Conservation (phyloP, 306 rosid genomes). For the Rosa persica region DNA sequence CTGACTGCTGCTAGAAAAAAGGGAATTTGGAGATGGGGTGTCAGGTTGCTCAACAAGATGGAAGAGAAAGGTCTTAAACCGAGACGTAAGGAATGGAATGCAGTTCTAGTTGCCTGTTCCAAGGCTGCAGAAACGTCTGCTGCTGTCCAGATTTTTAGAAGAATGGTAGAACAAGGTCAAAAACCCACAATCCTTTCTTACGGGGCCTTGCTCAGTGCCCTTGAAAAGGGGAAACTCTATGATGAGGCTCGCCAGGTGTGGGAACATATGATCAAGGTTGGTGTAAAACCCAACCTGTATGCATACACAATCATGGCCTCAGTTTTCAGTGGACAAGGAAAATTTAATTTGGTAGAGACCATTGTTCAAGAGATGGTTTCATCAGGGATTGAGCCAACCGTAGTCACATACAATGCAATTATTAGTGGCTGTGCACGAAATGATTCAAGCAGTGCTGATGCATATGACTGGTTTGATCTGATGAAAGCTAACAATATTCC, state of each 20-base stretch:
- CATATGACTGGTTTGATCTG: slow-evolving; percentile 92
- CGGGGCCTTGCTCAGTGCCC: slow-evolving; percentile 90
- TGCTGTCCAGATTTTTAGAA: slow-evolving; percentile 71
- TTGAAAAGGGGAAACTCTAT: slow-evolving; percentile 89
- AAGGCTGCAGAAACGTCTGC: slow-evolving; percentile 85
- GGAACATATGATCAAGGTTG: slow-evolving; percentile 87
- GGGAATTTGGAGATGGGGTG: slow-evolving; percentile 95
- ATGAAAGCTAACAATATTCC: slow-evolving; percentile 71
- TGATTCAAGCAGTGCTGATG: slow-evolving; percentile 55
- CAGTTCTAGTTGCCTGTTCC: slow-evolving; percentile 92
- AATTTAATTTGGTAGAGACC: slow-evolving; percentile 69
- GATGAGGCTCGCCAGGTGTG: slow-evolving; percentile 81
- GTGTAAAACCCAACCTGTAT: slow-evolving; percentile 72
- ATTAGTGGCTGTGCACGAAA: slow-evolving; percentile 73
- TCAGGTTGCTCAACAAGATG: slow-evolving; percentile 91
- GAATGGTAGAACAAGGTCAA: slow-evolving; percentile 95
- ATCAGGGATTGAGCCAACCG: slow-evolving; percentile 64
- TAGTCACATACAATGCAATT: slow-evolving; percentile 84
- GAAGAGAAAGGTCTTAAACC: slow-evolving; percentile 93
- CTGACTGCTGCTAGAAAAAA: slow-evolving; percentile 70
- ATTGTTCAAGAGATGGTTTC: slow-evolving; percentile 67
- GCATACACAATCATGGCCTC: slow-evolving; percentile 93
- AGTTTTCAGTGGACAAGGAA: slow-evolving; percentile 75
- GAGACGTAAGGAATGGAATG: slow-evolving; percentile 82
- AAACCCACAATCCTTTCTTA: slow-evolving; percentile 86